Evolutionary conservation across 2,329 filamentous ascomycete species (phyloP).

Genomic region (Ceratocystis lukuohia): DNA sequence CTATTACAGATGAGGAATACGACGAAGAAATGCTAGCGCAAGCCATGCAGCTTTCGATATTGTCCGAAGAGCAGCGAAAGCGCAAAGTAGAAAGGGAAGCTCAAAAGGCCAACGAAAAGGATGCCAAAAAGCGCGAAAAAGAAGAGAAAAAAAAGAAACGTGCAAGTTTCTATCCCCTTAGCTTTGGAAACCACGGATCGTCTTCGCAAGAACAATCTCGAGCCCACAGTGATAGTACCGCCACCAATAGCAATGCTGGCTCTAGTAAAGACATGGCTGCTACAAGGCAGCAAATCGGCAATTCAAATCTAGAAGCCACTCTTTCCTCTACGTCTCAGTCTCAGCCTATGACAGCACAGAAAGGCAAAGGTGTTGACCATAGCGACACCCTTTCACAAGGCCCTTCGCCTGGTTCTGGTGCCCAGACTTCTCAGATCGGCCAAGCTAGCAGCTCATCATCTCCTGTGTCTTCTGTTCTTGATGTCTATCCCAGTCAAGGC

Average conservation of each 20-base stretch:
- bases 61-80: slow-evolving; percentile 83
- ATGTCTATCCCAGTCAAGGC: slow-evolving; percentile 34
- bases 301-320: slow-evolving; percentile 42
- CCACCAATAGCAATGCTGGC: neutral
- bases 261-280: slow-evolving; percentile 37
- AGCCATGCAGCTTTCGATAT: slow-evolving; percentile 81
- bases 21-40: slow-evolving; percentile 99
- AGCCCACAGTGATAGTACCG: neutral
- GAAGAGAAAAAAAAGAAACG: slow-evolving; percentile 75
- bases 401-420: slow-evolving; percentile 16
- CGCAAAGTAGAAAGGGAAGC: slow-evolving; percentile 70
- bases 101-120: slow-evolving; percentile 59
- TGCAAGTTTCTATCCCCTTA: slow-evolving; percentile 28
- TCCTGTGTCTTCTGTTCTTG: slow-evolving; percentile 55
- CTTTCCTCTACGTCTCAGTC: slow-evolving; percentile 24
- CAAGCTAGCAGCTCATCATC: slow-evolving; percentile 83
- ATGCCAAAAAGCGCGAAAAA: slow-evolving; percentile 78
- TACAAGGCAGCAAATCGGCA: slow-evolving; percentile 29
- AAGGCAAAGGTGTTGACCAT: slow-evolving; percentile 60
- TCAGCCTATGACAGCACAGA: slow-evolving; percentile 29
- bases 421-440: slow-evolving; percentile 50
- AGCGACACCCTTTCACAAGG: slow-evolving; percentile 16
- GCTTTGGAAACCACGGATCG: slow-evolving; percentile 28
- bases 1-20: slow-evolving; percentile 53
- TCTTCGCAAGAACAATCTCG: slow-evolving; percentile 4